Evolutionary conservation across 768 basidiomycete genomes (phyloP).

Genomic region (Rhodotorula kratochvilovae): DNA sequence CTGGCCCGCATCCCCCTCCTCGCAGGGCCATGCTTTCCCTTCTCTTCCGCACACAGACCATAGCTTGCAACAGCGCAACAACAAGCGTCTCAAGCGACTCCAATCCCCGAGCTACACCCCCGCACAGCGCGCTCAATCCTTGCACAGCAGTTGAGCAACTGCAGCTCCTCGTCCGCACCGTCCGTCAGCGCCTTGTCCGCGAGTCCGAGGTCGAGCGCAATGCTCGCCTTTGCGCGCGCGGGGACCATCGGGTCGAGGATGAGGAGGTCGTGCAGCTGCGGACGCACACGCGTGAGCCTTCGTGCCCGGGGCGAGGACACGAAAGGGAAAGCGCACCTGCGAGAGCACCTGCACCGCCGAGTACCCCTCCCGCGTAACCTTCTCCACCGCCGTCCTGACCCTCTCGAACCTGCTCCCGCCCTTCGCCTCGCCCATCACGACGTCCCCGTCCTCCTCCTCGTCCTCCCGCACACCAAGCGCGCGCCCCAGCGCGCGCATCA

Average conservation of each 20-base stretch:
- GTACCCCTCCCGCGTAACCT: conserved; percentile 79
- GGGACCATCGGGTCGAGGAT: conserved; percentile 75
- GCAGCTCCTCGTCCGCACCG: conserved; percentile 94
- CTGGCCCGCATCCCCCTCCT: no score
- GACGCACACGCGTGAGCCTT: not conserved
- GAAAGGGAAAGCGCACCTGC: conserved; percentile 59
- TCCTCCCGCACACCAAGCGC: conserved; percentile 63
- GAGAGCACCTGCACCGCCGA: conserved; percentile 81
- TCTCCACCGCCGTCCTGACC: conserved; percentile 59
- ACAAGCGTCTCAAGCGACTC: not conserved
- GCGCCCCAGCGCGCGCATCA: conserved; percentile 65
- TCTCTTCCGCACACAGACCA: no score
- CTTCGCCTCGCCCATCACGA: conserved; percentile 54
- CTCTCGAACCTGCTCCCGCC: conserved; percentile 56
- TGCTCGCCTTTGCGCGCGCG: conserved; percentile 71
- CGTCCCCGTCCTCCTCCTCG: conserved; percentile 50
- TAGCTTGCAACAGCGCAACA: not conserved
- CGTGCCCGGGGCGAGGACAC: not conserved
- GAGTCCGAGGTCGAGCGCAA: conserved; percentile 81
- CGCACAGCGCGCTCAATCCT: conserved; percentile 50
- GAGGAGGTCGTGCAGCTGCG: conserved; percentile 82
- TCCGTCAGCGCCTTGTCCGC: conserved; percentile 94
- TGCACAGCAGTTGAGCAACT: conserved; percentile 84
- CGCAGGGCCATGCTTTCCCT: no score
- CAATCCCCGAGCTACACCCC: not conserved